Evolutionary conservation across 352 stramenopile genomes (phyloP), one percentile per base, ranked within the genome.

Genomic region (Phytophthora fragariaefolia): DNA sequence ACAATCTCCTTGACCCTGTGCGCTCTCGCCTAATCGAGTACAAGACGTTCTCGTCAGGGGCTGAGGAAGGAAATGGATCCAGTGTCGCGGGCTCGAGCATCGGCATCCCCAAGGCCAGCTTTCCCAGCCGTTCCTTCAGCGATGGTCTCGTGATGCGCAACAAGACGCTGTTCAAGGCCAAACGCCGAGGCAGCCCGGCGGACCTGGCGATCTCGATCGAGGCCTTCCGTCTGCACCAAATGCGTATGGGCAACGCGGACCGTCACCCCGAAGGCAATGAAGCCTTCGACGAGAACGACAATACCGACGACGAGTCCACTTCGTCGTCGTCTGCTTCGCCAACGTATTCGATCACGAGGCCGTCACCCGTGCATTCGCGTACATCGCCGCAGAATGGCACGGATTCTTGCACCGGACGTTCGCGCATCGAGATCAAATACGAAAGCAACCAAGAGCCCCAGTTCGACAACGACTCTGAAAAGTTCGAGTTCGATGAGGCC

Each of bases 21-120:
- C 83, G 83, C 13, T 91, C 69, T 23, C 82, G 83, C 30, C 72
- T 94, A 22, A 92, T 92, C 30, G 83, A 94, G 65, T 91, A 94
- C 76, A 92, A 91, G 80, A 91, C 79, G 10, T 92, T 94, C 36
- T 91, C 83, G 13, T 77, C 79, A 7, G 66, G 62, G 22, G 42
- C 27, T 12, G 66, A 66, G 2, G 62, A 73, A 2, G 24, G 22
- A 3, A 38, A 43, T 24, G 46, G 34, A 9, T 27, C 36, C 18
- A 70, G 40, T 20, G 58, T 73, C 2, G 72, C 83, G 3, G 59
- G 58, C 1, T 67, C 61, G n/a, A 12, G 23, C 36, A 61, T 73
- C 15, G 63, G 72, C 15, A 76, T 94, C 28, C 80, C 81, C 5
- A 91, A 90, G 46, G 75, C 76, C 12, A 92, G 51, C 52, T 94